These are phyloP conservation scores for Fusarium algeriense DNA, from an alignment of 2,329 filamentous ascomycete genomes.

Conservation along the genomic window DNA sequence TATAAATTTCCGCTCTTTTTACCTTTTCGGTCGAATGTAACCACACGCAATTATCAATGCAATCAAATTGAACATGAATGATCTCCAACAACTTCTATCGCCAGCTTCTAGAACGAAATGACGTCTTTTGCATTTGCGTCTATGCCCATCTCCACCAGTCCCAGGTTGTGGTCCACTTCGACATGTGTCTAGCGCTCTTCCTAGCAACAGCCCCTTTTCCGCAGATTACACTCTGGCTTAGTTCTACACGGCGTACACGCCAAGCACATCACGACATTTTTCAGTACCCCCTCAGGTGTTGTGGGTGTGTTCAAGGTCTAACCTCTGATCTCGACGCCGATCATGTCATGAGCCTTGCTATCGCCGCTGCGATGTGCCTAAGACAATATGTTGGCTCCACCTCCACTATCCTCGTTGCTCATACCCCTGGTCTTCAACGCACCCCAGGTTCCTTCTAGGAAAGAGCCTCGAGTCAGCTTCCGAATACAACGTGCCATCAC, in stretches of 20 bases:
- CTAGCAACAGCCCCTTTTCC: conserved; percentile 41
- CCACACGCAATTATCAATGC: background rate
- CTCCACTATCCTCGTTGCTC: conserved; percentile 22
- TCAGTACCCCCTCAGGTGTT: conserved; percentile 35
- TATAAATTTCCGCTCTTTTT: background rate
- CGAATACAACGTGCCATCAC: conserved; percentile 22
- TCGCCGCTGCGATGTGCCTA: conserved; percentile 29
- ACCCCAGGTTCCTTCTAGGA: conserved; percentile 31
- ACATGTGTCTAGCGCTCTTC: conserved; percentile 10
- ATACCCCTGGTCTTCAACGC: conserved; percentile 28
- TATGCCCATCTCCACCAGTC: conserved; percentile 28
- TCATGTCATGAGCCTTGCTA: conserved; percentile 39
- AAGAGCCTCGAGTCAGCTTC: conserved; percentile 35
- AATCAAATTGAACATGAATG: conserved; percentile 6
- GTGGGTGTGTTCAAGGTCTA: conserved; percentile 19
- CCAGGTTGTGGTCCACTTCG: conserved; percentile 18
- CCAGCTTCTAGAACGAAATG: conserved; percentile 47
- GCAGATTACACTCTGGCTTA: conserved; percentile 42
- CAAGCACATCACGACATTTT: conserved; percentile 38
- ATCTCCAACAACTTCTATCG: conserved; percentile 12
- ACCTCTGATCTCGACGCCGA: conserved; percentile 38
- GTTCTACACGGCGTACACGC: conserved; percentile 20
- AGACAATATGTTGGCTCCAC: conserved; percentile 28
- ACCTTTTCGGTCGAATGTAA: conserved; percentile 15
- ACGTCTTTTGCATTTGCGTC: conserved; percentile 22